A percentile compares a stretch with the other conserved stretches of the same genome.
These are phyloP conservation scores for Trichoderma koningiopsis DNA, from an alignment of 2,329 filamentous ascomycete species.

Conservation along the genomic window DNA sequence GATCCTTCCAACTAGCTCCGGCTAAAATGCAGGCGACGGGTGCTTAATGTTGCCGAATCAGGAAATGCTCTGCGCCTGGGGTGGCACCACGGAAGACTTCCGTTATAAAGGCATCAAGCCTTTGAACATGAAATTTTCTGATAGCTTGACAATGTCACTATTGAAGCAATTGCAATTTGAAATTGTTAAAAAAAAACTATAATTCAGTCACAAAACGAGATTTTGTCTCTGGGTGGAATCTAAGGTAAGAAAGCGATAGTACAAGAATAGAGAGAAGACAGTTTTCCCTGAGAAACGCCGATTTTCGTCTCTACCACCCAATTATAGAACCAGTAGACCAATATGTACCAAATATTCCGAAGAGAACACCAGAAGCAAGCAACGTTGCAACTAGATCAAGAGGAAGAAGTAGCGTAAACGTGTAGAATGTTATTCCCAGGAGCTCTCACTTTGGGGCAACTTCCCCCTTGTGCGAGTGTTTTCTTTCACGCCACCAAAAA, in stretches of 20 bases:
- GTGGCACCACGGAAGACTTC: background rate
- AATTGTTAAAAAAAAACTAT: background rate
- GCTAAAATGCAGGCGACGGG: background rate
- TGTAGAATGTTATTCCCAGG: background rate
- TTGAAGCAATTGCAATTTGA: background rate
- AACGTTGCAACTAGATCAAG: background rate
- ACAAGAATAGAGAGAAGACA: background rate
- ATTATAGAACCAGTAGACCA: background rate
- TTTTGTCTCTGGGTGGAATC: background rate
- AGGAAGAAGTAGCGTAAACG: background rate
- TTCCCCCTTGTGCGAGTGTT: background rate
- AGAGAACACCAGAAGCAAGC: background rate
- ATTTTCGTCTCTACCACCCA: background rate
- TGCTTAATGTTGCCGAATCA: constrained; percentile 3
- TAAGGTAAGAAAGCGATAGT: background rate
- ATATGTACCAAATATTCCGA: background rate
- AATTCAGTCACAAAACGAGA: background rate
- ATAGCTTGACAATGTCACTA: too few relatives aligned
- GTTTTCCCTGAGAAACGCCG: background rate
- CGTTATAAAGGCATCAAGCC: background rate
- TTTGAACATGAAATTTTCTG: too few relatives aligned
- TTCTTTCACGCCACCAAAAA: background rate
- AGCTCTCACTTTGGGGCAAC: background rate
- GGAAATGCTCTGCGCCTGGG: background rate
- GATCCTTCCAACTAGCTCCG: background rate